A percentile compares a stretch with the other conserved stretches of the same genome.
Evolutionary conservation across 140 eudicot genomes (phyloP).

Genomic region (Cichorium intybus): DNA sequence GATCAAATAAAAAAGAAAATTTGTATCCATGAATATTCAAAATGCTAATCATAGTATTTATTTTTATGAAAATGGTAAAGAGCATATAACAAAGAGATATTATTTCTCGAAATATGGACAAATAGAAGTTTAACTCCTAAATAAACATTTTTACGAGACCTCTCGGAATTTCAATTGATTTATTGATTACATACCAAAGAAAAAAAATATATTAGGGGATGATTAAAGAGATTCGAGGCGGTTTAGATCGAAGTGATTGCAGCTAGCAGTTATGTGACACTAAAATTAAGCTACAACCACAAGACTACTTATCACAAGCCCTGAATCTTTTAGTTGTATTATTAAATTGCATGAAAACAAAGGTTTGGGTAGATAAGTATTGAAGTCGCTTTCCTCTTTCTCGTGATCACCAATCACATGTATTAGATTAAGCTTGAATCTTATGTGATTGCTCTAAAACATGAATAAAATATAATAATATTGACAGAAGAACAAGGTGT

Average conservation of each 20-base stretch:
- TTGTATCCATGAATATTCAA: too few relatives aligned
- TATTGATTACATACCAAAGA: too few relatives aligned
- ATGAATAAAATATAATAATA: background rate
- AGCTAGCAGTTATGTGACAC: conserved; percentile 8
- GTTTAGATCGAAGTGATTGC: conserved; percentile 15
- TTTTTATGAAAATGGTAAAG: too few relatives aligned
- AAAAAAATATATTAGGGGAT: too few relatives aligned
- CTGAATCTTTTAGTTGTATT: conserved; percentile 6
- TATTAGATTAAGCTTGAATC: background rate
- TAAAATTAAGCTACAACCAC: conserved; percentile 6
- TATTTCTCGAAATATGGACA: too few relatives aligned
- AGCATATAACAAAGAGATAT: too few relatives aligned
- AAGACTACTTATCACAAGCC: conserved; percentile 25
- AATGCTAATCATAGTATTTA: too few relatives aligned
- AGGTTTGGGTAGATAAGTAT: conserved; percentile 27
- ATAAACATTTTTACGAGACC: too few relatives aligned
- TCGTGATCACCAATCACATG: conserved; percentile 47
- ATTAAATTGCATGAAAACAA: conserved; percentile 26
- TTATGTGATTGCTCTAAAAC: conserved; percentile 11
- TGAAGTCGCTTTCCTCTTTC: conserved; percentile 34
- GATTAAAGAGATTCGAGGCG: too few relatives aligned
- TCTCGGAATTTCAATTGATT: too few relatives aligned
- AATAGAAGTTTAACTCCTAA: too few relatives aligned
- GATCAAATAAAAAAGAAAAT: too few relatives aligned
- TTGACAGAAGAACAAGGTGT: conserved; percentile 12